Conservation (phyloP, 768 basidiomycete genomes). For the Leccinellum albellum region DNA sequence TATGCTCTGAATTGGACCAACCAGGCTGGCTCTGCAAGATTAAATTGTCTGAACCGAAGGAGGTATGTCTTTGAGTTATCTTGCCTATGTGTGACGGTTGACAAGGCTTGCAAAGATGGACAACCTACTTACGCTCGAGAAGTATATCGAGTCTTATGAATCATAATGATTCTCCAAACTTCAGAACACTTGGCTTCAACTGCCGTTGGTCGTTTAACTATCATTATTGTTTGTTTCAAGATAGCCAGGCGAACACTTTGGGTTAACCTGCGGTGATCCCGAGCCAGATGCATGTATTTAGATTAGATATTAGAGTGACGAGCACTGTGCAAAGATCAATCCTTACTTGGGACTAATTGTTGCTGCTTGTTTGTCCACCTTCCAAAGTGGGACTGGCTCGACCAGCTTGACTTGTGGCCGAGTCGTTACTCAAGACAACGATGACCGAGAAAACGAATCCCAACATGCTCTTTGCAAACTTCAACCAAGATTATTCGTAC, state of each 20-base stretch:
- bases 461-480: slow-evolving; percentile 83
- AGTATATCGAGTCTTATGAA: slow-evolving; percentile 65
- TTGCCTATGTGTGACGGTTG: not conserved
- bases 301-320: slow-evolving; percentile 2
- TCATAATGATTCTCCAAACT: slow-evolving; percentile 19
- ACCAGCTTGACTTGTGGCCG: not conserved
- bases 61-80: slow-evolving; percentile 46
- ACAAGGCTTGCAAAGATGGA: slow-evolving; percentile 50
- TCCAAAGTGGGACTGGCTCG: slow-evolving; percentile 9
- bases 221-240: slow-evolving; percentile 1
- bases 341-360: not conserved
- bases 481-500: slow-evolving; percentile 97
- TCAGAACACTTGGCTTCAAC: slow-evolving; percentile 21
- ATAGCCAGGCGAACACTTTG: not conserved
- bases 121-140: slow-evolving; percentile 64
- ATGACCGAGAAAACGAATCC: slow-evolving; percentile 41
- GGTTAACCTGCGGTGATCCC: not conserved
- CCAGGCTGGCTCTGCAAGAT: slow-evolving; percentile 97
- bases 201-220: slow-evolving; percentile 7
- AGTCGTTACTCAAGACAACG: slow-evolving; percentile 9
- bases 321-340: not conserved
- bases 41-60: slow-evolving; percentile 67
- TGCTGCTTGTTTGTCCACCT: slow-evolving; percentile 15
- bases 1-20: not conserved
- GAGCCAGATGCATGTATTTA: slow-evolving; percentile 9